A percentile compares a stretch with the other conserved stretches of the same genome.
Evolutionary conservation across 768 basidiomycete genomes (phyloP).

Genomic region (Collybiopsis confluens): DNA sequence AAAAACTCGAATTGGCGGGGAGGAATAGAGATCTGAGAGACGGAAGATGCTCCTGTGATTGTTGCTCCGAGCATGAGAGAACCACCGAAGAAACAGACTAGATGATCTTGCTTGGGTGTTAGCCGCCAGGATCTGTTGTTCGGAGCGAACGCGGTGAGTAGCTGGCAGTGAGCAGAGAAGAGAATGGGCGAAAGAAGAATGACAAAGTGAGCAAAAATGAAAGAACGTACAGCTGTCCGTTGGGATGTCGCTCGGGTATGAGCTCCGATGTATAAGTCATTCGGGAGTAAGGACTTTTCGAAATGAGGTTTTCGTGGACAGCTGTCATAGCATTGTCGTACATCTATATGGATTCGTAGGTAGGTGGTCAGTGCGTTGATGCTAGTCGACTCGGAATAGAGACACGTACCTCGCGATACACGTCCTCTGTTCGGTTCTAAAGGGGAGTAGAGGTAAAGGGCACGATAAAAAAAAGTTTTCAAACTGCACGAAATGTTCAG

Average conservation of each 20-base stretch:
- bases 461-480: no score
- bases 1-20: constrained; percentile 63
- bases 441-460: background rate
- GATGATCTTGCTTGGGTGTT: constrained; percentile 89
- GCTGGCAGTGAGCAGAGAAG: no score
- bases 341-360: constrained; percentile 50
- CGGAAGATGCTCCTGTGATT: constrained; percentile 51
- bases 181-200: background rate
- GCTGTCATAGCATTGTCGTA: constrained; percentile 84
- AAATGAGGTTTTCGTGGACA: constrained; percentile 71
- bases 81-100: constrained; percentile 93
- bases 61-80: constrained; percentile 89
- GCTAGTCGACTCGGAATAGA: background rate
- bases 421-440: constrained; percentile 67
- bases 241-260: constrained; percentile 45
- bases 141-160: no score
- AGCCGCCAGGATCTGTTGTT: constrained; percentile 71
- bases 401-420: constrained; percentile 67
- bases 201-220: background rate
- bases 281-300: constrained; percentile 50
- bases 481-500: background rate
- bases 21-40: constrained; percentile 57
- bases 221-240: constrained; percentile 33
- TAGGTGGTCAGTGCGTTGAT: background rate
- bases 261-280: constrained; percentile 84